Base-by-base conservation (phyloP, 2,329 filamentous ascomycete species). In the Drechslera avenae region DNA sequence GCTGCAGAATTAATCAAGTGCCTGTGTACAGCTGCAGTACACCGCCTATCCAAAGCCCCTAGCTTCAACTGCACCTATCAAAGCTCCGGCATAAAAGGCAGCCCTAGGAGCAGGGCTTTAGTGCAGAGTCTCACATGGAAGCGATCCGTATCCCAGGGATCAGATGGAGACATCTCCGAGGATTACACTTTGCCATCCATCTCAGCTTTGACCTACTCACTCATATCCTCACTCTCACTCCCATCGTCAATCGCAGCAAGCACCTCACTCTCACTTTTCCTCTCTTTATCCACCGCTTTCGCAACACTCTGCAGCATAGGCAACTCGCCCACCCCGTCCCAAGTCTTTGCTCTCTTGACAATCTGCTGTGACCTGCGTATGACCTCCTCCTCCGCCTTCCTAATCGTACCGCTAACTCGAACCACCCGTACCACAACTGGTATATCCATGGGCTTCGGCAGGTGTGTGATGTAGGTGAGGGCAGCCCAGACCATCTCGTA, bases 401-500 rank as follows among this genome's bases (percentile, higher is more conserved):
- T 87, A 66, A 99, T 96, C 3, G 94, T 99, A 13, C 93, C 94
- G 59, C 90, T 94, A 12, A 97, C 90, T 54, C 90, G 83, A 5
- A 96, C 84, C 12, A 99, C 91, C 37, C 87, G 86, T 56, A 96
- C 89, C 1, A 93, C 87, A 65, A 92, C 96, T 0, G 83, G 79
- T 50, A 81, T 79, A 18, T 84, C 67, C n/a, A 75, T 83, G 1
- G 76, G 67, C 78, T 80, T 77, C 1, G 83, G 90, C 0, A 97
- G 77, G 13, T 76, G 81, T 17, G 86, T 86, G 79, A 94, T 88
- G 62, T 91, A 89, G 0, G 90, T 90, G 45, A 99, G 77, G 0
- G 91, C 90, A 0, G 91, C 87, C 94, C 94, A 99, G 4, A 96
- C 86, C 56, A 97, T 83, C 39, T 90, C 84, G 71, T 92, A 95